phyloP scores from a whole-genome alignment of 441 rosid genomes.

The Flueggea neowawraea region DNA sequence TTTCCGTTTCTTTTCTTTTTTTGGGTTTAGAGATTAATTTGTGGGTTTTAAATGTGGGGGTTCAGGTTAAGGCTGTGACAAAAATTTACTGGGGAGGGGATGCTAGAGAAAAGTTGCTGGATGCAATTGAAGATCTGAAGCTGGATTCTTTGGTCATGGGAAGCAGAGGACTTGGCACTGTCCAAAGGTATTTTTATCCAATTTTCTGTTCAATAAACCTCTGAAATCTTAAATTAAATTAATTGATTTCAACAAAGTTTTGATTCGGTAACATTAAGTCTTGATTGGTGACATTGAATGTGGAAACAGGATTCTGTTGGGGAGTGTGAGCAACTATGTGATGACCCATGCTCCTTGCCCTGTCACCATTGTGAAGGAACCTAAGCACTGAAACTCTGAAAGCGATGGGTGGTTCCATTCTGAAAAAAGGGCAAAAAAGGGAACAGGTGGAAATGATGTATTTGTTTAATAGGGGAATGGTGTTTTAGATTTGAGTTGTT shows the following conservation, averaged over 20 bases:
- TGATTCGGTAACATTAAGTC: background rate
- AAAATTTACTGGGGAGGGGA: slow-evolving; percentile 91
- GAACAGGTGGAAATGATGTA: no score
- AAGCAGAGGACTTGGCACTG: slow-evolving; percentile 85
- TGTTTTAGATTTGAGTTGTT: no score
- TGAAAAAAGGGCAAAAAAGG: no score
- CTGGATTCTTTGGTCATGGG: slow-evolving; percentile 86
- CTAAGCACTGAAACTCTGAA: background rate
- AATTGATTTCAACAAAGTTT: background rate
- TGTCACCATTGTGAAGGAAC: slow-evolving; percentile 73
- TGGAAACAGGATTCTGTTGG: slow-evolving; percentile 57
- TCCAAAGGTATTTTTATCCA: slow-evolving; percentile 43
- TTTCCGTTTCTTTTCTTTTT: background rate
- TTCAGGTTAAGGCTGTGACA: slow-evolving; percentile 48
- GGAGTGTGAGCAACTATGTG: slow-evolving; percentile 79
- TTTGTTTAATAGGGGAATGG: no score
- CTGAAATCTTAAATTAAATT: no score
- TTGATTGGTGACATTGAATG: slow-evolving; percentile 1
- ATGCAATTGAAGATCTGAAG: slow-evolving; percentile 73
- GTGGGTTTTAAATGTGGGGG: background rate
- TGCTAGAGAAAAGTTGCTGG: slow-evolving; percentile 77
- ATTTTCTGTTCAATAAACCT: background rate
- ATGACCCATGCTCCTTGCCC: slow-evolving; percentile 73
- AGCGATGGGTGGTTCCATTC: background rate
- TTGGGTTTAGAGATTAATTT: no score